phyloP scores from a whole-genome alignment of 2,329 filamentous ascomycete genomes.

The Cladosporium sp. region DNA sequence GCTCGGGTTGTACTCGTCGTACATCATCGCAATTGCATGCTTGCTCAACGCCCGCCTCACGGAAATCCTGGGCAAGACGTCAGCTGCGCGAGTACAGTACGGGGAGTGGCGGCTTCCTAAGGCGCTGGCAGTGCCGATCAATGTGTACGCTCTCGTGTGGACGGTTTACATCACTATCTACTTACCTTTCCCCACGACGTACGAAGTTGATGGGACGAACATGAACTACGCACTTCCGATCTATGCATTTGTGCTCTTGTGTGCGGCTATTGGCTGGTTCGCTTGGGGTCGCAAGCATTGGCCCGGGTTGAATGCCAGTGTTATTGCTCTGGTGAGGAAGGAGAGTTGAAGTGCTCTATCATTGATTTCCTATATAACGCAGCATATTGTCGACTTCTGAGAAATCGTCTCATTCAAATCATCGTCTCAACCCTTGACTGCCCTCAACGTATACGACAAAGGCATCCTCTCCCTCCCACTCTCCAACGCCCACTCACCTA shows the following conservation, averaged over 20 bases:
- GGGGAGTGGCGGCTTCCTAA: slow-evolving; percentile 14
- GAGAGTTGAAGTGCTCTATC: slow-evolving; percentile 11
- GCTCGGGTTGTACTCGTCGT: slow-evolving; percentile 14
- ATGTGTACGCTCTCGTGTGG: slow-evolving; percentile 13
- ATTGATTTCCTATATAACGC: no score
- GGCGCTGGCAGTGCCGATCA: slow-evolving; percentile 8
- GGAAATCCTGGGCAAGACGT: not conserved
- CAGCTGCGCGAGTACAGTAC: slow-evolving; percentile 6
- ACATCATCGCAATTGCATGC: slow-evolving; percentile 15
- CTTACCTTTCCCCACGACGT: slow-evolving; percentile 38
- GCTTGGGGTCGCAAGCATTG: slow-evolving; percentile 8
- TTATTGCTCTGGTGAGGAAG: slow-evolving; percentile 2
- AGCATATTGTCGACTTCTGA: no score
- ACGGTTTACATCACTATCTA: slow-evolving; percentile 13
- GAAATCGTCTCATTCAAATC: not conserved
- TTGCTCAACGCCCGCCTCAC: slow-evolving; percentile 12
- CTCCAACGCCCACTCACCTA: slow-evolving; percentile 14
- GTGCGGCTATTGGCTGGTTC: slow-evolving; percentile 2
- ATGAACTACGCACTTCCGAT: slow-evolving; percentile 45
- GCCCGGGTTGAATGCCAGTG: slow-evolving; percentile 1
- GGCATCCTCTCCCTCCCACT: slow-evolving; percentile 12
- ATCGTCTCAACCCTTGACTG: not conserved
- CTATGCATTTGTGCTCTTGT: slow-evolving; percentile 5
- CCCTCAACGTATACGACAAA: slow-evolving; percentile 15
- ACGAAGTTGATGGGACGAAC: slow-evolving; percentile 40